phyloP scores from a whole-genome alignment of 139 green algal genomes.

The Chlamydomonas schloesseri region DNA sequence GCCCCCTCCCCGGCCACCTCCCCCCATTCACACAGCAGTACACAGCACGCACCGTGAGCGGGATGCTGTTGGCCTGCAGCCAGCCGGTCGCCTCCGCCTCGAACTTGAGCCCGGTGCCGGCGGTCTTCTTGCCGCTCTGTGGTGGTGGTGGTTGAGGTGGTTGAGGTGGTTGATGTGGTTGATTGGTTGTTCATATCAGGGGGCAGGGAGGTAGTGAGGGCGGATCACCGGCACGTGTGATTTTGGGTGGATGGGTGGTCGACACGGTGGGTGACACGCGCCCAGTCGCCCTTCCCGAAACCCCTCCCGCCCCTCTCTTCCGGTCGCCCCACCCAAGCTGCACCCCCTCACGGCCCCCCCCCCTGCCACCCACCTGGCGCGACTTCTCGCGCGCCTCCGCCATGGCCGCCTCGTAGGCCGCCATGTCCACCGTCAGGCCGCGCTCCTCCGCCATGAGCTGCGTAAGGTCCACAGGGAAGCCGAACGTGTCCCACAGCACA shows the following conservation, averaged over 20 bases:
- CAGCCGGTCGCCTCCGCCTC: conserved; percentile 89
- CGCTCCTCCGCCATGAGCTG: conserved; percentile 96
- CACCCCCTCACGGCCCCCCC: conserved; percentile 51
- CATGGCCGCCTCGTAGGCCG: conserved; percentile 80
- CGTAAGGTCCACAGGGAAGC: conserved; percentile 95
- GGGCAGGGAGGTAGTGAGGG: too few relatives aligned
- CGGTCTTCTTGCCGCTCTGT: conserved; percentile 61
- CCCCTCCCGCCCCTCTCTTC: too few relatives aligned
- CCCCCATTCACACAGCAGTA: too few relatives aligned
- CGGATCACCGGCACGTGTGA: too few relatives aligned
- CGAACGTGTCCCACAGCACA: conserved; percentile 96
- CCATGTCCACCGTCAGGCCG: conserved; percentile 87
- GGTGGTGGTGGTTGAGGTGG: too few relatives aligned
- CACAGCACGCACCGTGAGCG: conserved; percentile 51
- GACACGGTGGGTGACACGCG: too few relatives aligned
- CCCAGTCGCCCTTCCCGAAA: too few relatives aligned
- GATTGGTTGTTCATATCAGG: too few relatives aligned
- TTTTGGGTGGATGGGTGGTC: too few relatives aligned
- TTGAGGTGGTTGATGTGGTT: too few relatives aligned
- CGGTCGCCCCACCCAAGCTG: neutral
- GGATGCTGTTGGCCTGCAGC: conserved; percentile 68
- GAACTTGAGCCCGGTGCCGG: conserved; percentile 80
- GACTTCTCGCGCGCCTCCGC: conserved; percentile 86
- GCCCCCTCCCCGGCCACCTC: too few relatives aligned
- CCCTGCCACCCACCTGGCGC: conserved; percentile 45